These are phyloP conservation scores for Cronartium quercuum DNA, from an alignment of 1,284 basidiomycete species.

Conservation along the genomic window DNA sequence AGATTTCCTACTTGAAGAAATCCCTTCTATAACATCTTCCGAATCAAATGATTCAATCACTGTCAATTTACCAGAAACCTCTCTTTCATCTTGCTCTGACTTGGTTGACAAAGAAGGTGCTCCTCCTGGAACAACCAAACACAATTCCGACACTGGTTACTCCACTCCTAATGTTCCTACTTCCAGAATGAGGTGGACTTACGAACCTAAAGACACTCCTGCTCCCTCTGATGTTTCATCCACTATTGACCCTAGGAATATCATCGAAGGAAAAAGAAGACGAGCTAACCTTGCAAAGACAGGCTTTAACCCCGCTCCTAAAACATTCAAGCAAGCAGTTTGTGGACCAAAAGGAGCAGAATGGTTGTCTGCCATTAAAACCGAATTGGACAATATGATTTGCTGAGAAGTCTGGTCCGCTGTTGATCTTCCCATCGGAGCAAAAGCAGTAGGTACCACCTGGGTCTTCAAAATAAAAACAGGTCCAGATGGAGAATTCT, in stretches of 20 bases:
- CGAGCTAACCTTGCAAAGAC: neutral
- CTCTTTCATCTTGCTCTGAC: neutral
- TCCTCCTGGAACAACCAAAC: neutral
- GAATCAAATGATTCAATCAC: neutral
- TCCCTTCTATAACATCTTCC: neutral
- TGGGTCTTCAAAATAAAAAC: slow-evolving; percentile 12
- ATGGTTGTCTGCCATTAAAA: slow-evolving; percentile 1
- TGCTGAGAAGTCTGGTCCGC: neutral
- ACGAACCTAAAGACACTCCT: neutral
- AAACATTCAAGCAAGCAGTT: neutral
- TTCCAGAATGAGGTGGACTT: neutral
- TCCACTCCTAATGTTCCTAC: neutral
- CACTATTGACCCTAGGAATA: neutral
- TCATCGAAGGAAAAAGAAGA: neutral
- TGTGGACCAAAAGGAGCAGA: neutral
- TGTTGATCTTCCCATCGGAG: neutral
- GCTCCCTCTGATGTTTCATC: slow-evolving; percentile 3
- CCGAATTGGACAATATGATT: neutral
- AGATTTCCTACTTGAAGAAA: neutral
- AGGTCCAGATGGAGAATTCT: neutral
- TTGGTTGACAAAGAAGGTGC: too few species aligned
- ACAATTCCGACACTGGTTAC: neutral
- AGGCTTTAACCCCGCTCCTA: neutral
- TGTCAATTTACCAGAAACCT: neutral
- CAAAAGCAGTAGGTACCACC: neutral